phyloP scores from a whole-genome alignment of 371 early-diverging fungal species.

The Mucor mucedo region DNA sequence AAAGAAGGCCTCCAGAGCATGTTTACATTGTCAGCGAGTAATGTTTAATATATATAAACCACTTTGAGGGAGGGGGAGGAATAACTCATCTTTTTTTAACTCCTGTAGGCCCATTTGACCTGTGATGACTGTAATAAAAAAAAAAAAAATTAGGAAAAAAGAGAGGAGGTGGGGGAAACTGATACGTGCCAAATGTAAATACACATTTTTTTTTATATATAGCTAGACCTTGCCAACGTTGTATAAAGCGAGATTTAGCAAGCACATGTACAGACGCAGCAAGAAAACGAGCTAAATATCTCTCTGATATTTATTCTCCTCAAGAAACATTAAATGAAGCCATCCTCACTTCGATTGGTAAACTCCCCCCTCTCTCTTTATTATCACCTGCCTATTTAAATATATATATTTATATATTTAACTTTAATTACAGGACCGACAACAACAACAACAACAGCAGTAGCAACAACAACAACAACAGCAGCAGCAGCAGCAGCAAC shows the following conservation, averaged over 20 bases:
- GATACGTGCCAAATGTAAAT: neutral
- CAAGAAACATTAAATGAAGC: slow-evolving; percentile 4
- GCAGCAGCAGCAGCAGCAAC: too few species aligned
- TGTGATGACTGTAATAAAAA: slow-evolving; percentile 56
- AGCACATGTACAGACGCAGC: slow-evolving; percentile 74
- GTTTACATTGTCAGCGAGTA: slow-evolving; percentile 56
- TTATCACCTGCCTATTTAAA: too few species aligned
- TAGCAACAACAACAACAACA: too few species aligned
- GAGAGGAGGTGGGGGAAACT: neutral
- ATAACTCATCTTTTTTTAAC: neutral
- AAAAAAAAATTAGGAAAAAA: slow-evolving; percentile 3
- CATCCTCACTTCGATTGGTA: slow-evolving; percentile 11
- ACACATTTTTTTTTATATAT: slow-evolving; percentile 2
- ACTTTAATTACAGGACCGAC: too few species aligned
- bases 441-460: too few species aligned
- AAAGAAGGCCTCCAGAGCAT: slow-evolving; percentile 32
- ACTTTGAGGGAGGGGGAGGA: too few species aligned
- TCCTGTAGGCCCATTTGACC: slow-evolving; percentile 52
- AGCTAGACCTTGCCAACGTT: slow-evolving; percentile 84
- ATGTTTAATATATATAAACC: neutral
- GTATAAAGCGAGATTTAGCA: slow-evolving; percentile 72
- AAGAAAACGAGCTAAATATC: slow-evolving; percentile 83
- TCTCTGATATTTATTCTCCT: slow-evolving; percentile 44
- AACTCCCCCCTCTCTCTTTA: too few species aligned
- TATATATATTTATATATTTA: too few species aligned